Percentiles rank a stretch among this genome's conserved stretches.
Evolutionary conservation across 2,329 filamentous ascomycete species (phyloP).

Genomic region (Verticillium dahliae): DNA sequence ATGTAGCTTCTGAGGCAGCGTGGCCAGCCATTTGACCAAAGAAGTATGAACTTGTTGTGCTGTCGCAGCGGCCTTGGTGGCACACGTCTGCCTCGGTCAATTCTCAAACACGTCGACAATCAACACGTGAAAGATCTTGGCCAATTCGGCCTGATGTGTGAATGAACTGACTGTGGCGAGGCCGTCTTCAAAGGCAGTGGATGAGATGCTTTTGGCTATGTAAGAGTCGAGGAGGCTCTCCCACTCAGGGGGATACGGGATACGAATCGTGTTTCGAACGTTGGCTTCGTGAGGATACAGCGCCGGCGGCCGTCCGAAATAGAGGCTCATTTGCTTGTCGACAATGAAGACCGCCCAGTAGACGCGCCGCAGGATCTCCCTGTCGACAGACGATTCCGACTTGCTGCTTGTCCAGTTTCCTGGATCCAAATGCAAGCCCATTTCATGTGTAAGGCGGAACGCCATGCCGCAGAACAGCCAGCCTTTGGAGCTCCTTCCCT

Average conservation of each 20-base stretch:
- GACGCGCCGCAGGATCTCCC: conserved; percentile 39
- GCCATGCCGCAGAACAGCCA: conserved; percentile 48
- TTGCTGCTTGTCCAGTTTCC: conserved; percentile 37
- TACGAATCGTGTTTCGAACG: conserved; percentile 38
- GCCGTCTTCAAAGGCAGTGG: conserved; percentile 39
- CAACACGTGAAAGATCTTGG: conserved; percentile 41
- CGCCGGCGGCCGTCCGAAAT: conserved; percentile 43
- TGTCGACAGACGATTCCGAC: conserved; percentile 30
- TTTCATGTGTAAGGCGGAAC: conserved; percentile 42
- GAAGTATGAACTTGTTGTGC: conserved; percentile 38
- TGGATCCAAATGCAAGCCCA: conserved; percentile 45
- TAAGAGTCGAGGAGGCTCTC: conserved; percentile 39
- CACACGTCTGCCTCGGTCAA: conserved; percentile 30
- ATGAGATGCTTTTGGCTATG: conserved; percentile 33
- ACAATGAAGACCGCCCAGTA: conserved; percentile 45
- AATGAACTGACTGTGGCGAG: conserved; percentile 35
- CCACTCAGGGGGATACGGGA: conserved; percentile 44
- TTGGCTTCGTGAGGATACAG: conserved; percentile 42
- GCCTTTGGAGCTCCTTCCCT: conserved; percentile 39
- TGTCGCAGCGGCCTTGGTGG: conserved; percentile 31
- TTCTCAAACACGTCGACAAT: conserved; percentile 46
- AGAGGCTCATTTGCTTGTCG: conserved; percentile 44
- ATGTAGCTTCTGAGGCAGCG: conserved; percentile 37
- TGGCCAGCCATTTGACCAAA: conserved; percentile 38
- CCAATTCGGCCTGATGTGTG: conserved; percentile 39